These are phyloP conservation scores for Penicillium pulvis DNA, from an alignment of 495 filamentous ascomycete genomes.

Conservation along the genomic window DNA sequence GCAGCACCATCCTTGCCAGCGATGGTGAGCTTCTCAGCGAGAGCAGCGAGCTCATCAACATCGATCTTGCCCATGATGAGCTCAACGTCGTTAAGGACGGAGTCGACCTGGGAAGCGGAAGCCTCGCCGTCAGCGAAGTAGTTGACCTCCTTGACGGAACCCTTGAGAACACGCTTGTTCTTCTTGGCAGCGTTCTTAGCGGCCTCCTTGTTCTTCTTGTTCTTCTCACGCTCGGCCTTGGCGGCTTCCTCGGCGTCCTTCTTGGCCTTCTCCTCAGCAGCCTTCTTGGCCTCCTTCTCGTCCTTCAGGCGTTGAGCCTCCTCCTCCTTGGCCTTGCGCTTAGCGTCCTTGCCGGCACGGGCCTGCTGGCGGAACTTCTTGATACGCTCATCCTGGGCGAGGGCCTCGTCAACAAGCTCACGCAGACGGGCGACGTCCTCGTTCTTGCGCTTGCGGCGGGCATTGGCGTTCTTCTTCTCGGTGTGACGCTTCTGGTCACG, in stretches of 20 bases:
- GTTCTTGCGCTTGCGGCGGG: slow-evolving; percentile 97
- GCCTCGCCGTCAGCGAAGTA: slow-evolving; percentile 74
- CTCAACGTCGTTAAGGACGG: slow-evolving; percentile 83
- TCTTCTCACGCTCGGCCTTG: slow-evolving; percentile 75
- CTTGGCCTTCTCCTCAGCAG: slow-evolving; percentile 72
- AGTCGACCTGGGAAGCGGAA: slow-evolving; percentile 72
- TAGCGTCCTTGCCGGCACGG: slow-evolving; percentile 91
- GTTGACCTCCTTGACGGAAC: slow-evolving; percentile 92
- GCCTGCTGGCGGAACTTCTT: slow-evolving; percentile 93
- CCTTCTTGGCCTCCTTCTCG: slow-evolving; percentile 73
- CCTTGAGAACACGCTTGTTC: slow-evolving; percentile 94
- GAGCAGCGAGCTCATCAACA: slow-evolving; percentile 77
- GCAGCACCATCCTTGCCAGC: slow-evolving; percentile 57
- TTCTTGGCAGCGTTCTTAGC: slow-evolving; percentile 98
- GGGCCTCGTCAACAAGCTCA: slow-evolving; percentile 82
- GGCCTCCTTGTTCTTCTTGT: slow-evolving; percentile 97
- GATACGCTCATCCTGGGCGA: slow-evolving; percentile 86
- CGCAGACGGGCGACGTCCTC: slow-evolving; percentile 92
- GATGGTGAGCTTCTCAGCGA: slow-evolving; percentile 71
- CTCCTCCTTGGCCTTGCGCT: slow-evolving; percentile 85
- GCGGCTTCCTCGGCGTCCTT: slow-evolving; percentile 85
- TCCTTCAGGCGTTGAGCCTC: slow-evolving; percentile 83
- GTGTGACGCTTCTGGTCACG: slow-evolving; percentile 97
- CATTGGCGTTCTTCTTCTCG: slow-evolving; percentile 97
- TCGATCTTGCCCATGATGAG: slow-evolving; percentile 88